phyloP scores from a whole-genome alignment of 2,329 filamentous ascomycete genomes.

The Exophiala alcalophila region DNA sequence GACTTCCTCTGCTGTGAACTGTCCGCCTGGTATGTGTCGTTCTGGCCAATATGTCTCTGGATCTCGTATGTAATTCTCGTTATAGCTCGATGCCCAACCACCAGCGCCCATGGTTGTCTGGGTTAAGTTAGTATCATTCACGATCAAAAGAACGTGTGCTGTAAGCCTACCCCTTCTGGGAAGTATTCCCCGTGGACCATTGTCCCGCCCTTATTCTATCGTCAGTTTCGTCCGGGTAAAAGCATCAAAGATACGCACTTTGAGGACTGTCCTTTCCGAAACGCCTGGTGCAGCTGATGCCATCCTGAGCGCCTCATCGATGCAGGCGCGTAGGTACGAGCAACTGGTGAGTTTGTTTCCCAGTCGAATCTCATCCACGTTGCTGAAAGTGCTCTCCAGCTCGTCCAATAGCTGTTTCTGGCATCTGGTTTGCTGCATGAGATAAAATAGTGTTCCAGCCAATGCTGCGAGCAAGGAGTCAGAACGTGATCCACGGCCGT shows the following conservation, averaged over 20 bases:
- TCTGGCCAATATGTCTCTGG: conserved; percentile 5
- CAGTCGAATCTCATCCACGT: conserved; percentile 1
- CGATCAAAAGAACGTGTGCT: neutral
- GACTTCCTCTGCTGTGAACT: neutral
- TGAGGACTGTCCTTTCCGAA: conserved; percentile 37
- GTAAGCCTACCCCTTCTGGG: conserved; percentile 46
- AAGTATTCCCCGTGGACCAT: conserved; percentile 39
- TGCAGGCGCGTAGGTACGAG: conserved; percentile 40
- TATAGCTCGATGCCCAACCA: conserved; percentile 4
- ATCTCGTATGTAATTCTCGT: conserved; percentile 4
- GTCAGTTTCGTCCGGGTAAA: neutral
- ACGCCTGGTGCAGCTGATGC: conserved; percentile 30
- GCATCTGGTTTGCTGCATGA: conserved; percentile 25
- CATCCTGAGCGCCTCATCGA: conserved; percentile 42
- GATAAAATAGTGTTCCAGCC: conserved; percentile 40
- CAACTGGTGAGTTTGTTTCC: conserved; percentile 5
- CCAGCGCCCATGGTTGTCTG: conserved; percentile 2
- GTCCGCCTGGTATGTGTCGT: neutral
- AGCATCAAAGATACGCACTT: neutral
- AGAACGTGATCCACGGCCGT: neutral
- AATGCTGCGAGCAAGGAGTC: conserved; percentile 34
- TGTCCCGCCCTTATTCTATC: conserved; percentile 33
- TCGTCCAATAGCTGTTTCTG: neutral
- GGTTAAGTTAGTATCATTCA: neutral
- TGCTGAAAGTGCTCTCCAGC: conserved; percentile 1